A percentile compares a stretch with the other conserved stretches of the same genome.
Evolutionary conservation across 139 green algal species (phyloP).

Genomic region (Tetradesmus obliquus): DNA sequence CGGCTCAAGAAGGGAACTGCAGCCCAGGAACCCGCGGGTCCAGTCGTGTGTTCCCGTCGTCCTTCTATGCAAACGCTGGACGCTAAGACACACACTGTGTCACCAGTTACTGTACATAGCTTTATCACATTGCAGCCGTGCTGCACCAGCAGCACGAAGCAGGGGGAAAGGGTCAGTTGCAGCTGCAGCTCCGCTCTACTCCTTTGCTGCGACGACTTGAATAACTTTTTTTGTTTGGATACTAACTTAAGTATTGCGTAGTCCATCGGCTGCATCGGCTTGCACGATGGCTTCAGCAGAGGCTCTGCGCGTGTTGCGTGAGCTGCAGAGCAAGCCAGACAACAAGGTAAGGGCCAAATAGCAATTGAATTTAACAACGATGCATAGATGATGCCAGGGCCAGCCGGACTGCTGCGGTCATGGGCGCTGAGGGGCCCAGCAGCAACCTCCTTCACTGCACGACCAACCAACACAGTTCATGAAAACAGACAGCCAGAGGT

Average conservation of each 20-base stretch:
- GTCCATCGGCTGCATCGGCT: background rate
- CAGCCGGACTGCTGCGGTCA: background rate
- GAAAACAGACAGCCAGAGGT: background rate
- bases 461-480: background rate
- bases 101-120: too few species aligned
- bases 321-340: constrained; percentile 84
- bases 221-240: too few species aligned
- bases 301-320: constrained; percentile 81
- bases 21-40: too few species aligned
- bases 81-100: too few species aligned
- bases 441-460: background rate
- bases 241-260: background rate
- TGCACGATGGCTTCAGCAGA: constrained; percentile 84
- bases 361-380: background rate
- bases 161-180: background rate
- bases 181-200: background rate
- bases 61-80: too few species aligned
- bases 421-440: background rate
- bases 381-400: background rate
- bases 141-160: background rate
- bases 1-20: too few species aligned
- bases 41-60: too few species aligned
- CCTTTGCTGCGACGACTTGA: background rate
- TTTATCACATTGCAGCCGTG: too few species aligned
- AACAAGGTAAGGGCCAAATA: constrained; percentile 82